Evolutionary conservation across 2,329 filamentous ascomycete genomes (phyloP).

Genomic region (Diaporthe vaccinii): DNA sequence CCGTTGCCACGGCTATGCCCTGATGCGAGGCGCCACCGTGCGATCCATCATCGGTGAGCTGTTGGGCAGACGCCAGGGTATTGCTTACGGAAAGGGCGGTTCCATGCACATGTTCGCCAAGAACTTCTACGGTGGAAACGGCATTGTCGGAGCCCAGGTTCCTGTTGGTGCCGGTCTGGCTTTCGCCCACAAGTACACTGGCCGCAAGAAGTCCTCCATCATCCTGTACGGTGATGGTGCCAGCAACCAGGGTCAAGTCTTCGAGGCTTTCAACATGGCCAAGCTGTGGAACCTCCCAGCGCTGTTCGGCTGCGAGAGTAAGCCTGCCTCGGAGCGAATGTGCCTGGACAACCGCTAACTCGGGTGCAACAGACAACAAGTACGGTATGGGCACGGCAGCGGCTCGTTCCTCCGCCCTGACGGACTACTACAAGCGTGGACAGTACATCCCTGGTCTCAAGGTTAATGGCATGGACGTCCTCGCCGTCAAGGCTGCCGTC

Average conservation of each 20-base stretch:
- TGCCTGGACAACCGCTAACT: background rate
- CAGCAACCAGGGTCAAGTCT: slow-evolving; percentile 99
- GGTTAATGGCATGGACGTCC: slow-evolving; percentile 99
- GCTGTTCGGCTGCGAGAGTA: slow-evolving; percentile 98
- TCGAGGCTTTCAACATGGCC: slow-evolving; percentile 99
- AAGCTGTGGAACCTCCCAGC: slow-evolving; percentile 98
- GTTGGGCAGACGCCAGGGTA: slow-evolving; percentile 93
- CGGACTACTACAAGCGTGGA: slow-evolving; percentile 99
- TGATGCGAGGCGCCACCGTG: slow-evolving; percentile 94
- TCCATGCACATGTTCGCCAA: slow-evolving; percentile 99
- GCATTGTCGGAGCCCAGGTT: slow-evolving; percentile 98
- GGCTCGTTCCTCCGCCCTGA: slow-evolving; percentile 92
- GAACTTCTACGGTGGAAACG: slow-evolving; percentile 98
- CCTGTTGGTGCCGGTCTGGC: slow-evolving; percentile 96
- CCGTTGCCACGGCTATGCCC: slow-evolving; percentile 97
- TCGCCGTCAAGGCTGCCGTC: slow-evolving; percentile 96
- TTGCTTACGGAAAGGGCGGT: slow-evolving; percentile 98
- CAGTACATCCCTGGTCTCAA: slow-evolving; percentile 99
- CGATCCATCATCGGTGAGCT: slow-evolving; percentile 97
- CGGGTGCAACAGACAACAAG: slow-evolving; percentile 86
- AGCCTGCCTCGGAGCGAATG: slow-evolving; percentile 54
- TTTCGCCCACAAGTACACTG: slow-evolving; percentile 96
- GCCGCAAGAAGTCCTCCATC: slow-evolving; percentile 86
- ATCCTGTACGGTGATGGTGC: slow-evolving; percentile 98
- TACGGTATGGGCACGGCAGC: slow-evolving; percentile 99